These are phyloP conservation scores for Hypericum perforatum DNA, from an alignment of 345 rosid genomes.

Conservation along the genomic window DNA sequence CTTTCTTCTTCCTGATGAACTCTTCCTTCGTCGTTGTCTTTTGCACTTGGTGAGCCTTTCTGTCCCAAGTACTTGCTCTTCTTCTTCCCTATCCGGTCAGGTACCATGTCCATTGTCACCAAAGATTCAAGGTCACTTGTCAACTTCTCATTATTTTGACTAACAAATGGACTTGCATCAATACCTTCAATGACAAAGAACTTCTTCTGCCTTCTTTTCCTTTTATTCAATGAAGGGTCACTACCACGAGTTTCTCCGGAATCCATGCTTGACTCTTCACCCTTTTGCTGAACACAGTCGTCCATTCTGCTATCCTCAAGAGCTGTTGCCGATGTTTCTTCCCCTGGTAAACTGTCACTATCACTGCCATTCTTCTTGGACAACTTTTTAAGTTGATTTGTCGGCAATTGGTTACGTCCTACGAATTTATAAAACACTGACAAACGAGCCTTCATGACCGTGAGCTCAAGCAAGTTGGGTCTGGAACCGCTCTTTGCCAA, in stretches of 20 bases:
- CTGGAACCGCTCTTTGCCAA: conserved; percentile 32
- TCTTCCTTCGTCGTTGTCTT: conserved; percentile 13
- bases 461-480: conserved; percentile 41
- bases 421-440: conserved; percentile 44
- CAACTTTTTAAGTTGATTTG: conserved; percentile 28
- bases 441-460: conserved; percentile 33
- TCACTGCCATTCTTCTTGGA: conserved; percentile 18
- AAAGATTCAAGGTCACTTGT: conserved; percentile 2
- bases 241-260: conserved; percentile 10
- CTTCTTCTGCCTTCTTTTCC: conserved; percentile 30
- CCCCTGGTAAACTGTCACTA: conserved; percentile 3
- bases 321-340: conserved; percentile 3
- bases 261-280: conserved; percentile 12
- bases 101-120: conserved; percentile 14
- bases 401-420: conserved; percentile 48
- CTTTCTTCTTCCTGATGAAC: conserved; percentile 15
- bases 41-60: conserved; percentile 17
- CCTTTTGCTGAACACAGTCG: conserved; percentile 8
- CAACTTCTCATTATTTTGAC: conserved; percentile 12
- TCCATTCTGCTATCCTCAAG: conserved; percentile 5
- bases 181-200: conserved; percentile 15
- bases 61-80: conserved; percentile 52
- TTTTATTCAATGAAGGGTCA: conserved; percentile 14
- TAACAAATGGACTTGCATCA: conserved; percentile 8
- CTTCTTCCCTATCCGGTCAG: conserved; percentile 46